Base-by-base conservation (phyloP, 2,329 filamentous ascomycete species). In the Neofusicoccum sp. region DNA sequence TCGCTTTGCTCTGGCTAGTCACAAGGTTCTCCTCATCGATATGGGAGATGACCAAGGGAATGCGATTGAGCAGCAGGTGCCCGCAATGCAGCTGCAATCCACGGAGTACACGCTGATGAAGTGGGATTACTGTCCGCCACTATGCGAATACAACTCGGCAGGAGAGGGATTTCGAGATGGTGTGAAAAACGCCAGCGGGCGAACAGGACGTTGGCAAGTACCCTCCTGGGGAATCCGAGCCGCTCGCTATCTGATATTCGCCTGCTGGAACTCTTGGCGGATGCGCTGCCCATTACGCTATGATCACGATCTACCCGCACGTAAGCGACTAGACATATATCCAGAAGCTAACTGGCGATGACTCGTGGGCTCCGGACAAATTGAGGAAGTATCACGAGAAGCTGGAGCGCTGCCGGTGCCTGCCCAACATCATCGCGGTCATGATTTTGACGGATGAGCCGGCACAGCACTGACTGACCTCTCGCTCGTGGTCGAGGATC, bases 121-220 rank as follows among this genome's bases (percentile, higher is more conserved):
- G 45, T 88, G 85, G 86, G 82, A 86, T 69, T 87, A 84, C 72
- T 88, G 83, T 86, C n/a, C 79, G 79, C 44, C 85, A 88, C 70
- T 87, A 86, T 66, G 75, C 78, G 12, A 79, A 87, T 62, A 73
- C 83, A 38, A 70, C 72, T 20, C 77, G 81, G 38, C 82, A 86
- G 64, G 76, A 80, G n/a, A 75, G 77, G 53, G 84, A 88, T 68
- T 81, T 74, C 65, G 87, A 88, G 75, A 82, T 83, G 47, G 81
- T 81, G 1, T 88, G 85, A 67, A 68, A 78, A 7, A 82, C 81
- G 0, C 74, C 79, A 0, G 71, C 80, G 47, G 83, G 83, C 9
- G 69, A 71, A 1, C 70, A 79, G 26, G 86, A 86, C 66, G 81
- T 79, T 14, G 84, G 85, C 12, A 71, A 79, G 5, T 73, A 77